Percentiles rank a stretch among this genome's conserved stretches.
Evolutionary conservation across 805 yeast species (phyloP).

Genomic region (Scheffersomyces lignosus): DNA sequence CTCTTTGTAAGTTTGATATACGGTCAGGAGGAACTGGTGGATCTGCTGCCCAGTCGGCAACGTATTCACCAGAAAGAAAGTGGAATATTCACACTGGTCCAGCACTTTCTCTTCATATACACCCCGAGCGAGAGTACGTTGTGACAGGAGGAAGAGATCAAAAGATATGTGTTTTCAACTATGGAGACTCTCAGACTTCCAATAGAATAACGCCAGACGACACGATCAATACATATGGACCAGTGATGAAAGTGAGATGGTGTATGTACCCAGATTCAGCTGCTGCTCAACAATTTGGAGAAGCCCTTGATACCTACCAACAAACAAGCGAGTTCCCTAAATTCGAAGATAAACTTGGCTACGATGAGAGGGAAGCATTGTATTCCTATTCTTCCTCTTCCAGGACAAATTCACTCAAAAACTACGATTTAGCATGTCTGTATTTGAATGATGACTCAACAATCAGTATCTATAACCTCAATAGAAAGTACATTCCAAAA

Average conservation of each 20-base stretch:
- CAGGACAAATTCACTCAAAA: slow-evolving; percentile 33
- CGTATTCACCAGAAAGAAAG: slow-evolving; percentile 62
- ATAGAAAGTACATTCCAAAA: slow-evolving; percentile 71
- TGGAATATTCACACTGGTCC: slow-evolving; percentile 91
- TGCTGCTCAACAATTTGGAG: slow-evolving; percentile 29
- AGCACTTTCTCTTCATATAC: slow-evolving; percentile 86
- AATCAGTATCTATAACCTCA: slow-evolving; percentile 67
- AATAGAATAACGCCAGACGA: slow-evolving; percentile 55
- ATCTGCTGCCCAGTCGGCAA: slow-evolving; percentile 9
- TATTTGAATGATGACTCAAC: slow-evolving; percentile 72
- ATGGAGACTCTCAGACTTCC: slow-evolving; percentile 24
- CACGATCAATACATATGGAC: slow-evolving; percentile 70
- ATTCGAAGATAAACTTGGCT: slow-evolving; percentile 20
- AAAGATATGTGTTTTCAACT: slow-evolving; percentile 73
- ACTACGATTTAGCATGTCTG: slow-evolving; percentile 72
- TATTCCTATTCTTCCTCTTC: slow-evolving; percentile 20
- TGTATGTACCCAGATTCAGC: slow-evolving; percentile 23
- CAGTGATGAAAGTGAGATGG: slow-evolving; percentile 80
- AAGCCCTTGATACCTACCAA: slow-evolving; percentile 6
- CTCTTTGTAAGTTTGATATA: slow-evolving; percentile 84
- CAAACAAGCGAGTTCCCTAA: slow-evolving; percentile 10
- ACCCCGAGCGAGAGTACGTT: slow-evolving; percentile 76
- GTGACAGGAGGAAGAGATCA: slow-evolving; percentile 94
- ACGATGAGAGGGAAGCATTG: slow-evolving; percentile 17
- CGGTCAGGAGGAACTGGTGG: slow-evolving; percentile 33